Evolutionary conservation across 768 basidiomycete species (phyloP).

Genomic region (Hygrocybe punicea): DNA sequence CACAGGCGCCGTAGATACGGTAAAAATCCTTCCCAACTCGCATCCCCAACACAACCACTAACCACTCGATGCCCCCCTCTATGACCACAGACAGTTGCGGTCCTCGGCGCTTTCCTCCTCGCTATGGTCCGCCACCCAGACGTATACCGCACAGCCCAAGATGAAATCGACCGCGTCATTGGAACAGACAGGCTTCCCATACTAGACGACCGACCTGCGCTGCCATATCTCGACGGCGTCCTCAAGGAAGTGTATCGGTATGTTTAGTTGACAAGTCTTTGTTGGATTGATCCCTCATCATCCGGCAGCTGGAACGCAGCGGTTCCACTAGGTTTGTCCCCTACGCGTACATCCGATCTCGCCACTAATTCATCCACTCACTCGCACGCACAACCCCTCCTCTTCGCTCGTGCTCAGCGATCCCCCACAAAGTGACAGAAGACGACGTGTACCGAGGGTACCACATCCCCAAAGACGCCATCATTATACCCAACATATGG

Average conservation of each 20-base stretch:
- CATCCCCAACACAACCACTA: conserved; percentile 5
- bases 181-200: conserved; percentile 47
- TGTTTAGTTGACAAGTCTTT: conserved; percentile 11
- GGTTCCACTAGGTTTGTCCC: conserved; percentile 38
- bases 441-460: conserved; percentile 49
- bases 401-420: too few species aligned
- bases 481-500: conserved; percentile 38
- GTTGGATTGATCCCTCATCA: conserved; percentile 1
- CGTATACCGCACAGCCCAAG: conserved; percentile 46
- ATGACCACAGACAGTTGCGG: conserved; percentile 45
- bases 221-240: conserved; percentile 49
- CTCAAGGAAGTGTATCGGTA: conserved; percentile 49
- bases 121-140: conserved; percentile 55
- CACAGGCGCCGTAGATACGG: conserved; percentile 42
- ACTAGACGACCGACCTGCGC: conserved; percentile 40
- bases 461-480: conserved; percentile 46
- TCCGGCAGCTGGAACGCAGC: conserved; percentile 45
- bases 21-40: conserved; percentile 13
- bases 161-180: conserved; percentile 49
- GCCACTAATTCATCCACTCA: not conserved
- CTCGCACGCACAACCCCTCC: not conserved
- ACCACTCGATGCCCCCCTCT: not conserved
- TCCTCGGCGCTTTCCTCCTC: conserved; percentile 48
- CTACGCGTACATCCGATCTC: too few species aligned
- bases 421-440: conserved; percentile 51